A percentile compares a stretch with the other conserved stretches of the same genome.
phyloP scores from a whole-genome alignment of 2,329 filamentous ascomycete species.

The Ascochyta clinopodiicola region DNA sequence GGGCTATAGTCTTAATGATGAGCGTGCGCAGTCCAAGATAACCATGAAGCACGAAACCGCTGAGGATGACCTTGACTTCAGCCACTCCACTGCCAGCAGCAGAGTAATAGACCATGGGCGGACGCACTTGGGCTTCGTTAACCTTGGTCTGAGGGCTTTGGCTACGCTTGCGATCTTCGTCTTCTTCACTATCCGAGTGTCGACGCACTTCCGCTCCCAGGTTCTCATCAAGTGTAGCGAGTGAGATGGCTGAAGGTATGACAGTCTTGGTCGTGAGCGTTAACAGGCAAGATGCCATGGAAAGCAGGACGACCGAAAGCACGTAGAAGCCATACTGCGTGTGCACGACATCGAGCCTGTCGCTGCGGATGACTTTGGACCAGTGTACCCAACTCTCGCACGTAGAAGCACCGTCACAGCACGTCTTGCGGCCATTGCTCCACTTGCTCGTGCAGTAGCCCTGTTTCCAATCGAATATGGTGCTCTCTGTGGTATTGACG shows the following conservation, averaged over 20 bases:
- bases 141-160: conserved; percentile 51
- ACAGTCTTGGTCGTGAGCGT: conserved; percentile 92
- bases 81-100: conserved; percentile 95
- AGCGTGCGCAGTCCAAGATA: conserved; percentile 90
- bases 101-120: conserved; percentile 92
- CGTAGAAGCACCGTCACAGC: conserved; percentile 62
- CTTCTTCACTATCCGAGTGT: conserved; percentile 54
- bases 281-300: conserved; percentile 75
- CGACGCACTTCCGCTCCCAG: conserved; percentile 67
- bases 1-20: conserved; percentile 79
- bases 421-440: conserved; percentile 74
- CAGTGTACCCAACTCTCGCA: conserved; percentile 69
- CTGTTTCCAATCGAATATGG: conserved; percentile 88
- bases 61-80: conserved; percentile 97
- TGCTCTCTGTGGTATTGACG: conserved; percentile 84
- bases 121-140: conserved; percentile 50
- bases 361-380: conserved; percentile 65
- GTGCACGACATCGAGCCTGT: conserved; percentile 59
- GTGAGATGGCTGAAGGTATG: conserved; percentile 84
- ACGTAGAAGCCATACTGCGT: conserved; percentile 83
- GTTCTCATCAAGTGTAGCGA: conserved; percentile 92
- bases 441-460: conserved; percentile 78
- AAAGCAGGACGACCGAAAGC: conserved; percentile 71
- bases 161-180: conserved; percentile 50
- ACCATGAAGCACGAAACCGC: conserved; percentile 94